Conservation (phyloP, 2,329 filamentous ascomycete species). For the Malbranchea zuffiana region DNA sequence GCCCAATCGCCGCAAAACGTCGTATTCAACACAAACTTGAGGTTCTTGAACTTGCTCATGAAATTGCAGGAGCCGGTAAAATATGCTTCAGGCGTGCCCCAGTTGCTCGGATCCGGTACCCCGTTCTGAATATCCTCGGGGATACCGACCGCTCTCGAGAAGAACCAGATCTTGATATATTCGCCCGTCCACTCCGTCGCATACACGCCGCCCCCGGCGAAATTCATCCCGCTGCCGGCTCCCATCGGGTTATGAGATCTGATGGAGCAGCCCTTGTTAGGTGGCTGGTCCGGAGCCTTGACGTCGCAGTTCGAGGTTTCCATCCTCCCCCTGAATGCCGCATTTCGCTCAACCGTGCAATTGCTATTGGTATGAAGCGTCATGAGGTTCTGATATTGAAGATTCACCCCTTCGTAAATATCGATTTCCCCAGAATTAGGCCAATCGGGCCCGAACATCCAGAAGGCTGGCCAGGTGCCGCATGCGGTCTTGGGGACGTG, state of each 20-base stretch:
- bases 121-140: constrained; percentile 36
- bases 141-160: constrained; percentile 31
- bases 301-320: constrained; percentile 41
- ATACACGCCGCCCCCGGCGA: constrained; percentile 39
- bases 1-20: constrained; percentile 49
- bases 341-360: constrained; percentile 32
- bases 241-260: constrained; percentile 24
- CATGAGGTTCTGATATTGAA: constrained; percentile 34
- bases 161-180: constrained; percentile 44
- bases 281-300: constrained; percentile 28
- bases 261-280: constrained; percentile 36
- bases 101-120: constrained; percentile 36
- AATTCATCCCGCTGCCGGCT: constrained; percentile 47
- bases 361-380: constrained; percentile 40
- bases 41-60: constrained; percentile 30
- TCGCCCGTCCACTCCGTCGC: constrained; percentile 39
- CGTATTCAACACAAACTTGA: constrained; percentile 40
- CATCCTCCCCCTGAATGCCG: constrained; percentile 40
- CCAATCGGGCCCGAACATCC: constrained; percentile 35
- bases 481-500: constrained; percentile 41
- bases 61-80: constrained; percentile 35
- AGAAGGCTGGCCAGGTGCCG: constrained; percentile 43
- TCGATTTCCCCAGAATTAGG: constrained; percentile 40
- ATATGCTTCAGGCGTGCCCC: constrained; percentile 37
- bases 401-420: constrained; percentile 44